These are phyloP conservation scores for Solanum bulbocastanum DNA, from an alignment of 257 asterid species.

Conservation along the genomic window DNA sequence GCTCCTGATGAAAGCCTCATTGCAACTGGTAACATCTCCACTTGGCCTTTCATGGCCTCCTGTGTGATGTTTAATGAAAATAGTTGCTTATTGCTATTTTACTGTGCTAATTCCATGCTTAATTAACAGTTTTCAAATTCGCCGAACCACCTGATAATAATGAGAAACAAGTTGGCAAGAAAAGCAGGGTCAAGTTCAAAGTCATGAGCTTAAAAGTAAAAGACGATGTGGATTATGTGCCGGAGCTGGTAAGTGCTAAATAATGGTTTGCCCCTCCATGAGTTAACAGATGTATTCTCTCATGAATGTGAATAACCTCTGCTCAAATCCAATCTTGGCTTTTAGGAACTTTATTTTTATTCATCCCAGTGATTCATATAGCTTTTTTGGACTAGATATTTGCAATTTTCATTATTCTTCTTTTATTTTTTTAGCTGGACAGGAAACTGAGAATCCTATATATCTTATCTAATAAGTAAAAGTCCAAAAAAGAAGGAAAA, in stretches of 20 bases:
- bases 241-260: slow-evolving; percentile 57
- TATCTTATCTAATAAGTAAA: not conserved
- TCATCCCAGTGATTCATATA: not conserved
- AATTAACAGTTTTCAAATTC: slow-evolving; percentile 71
- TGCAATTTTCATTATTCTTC: not conserved
- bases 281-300: not conserved
- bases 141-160: slow-evolving; percentile 81
- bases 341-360: not conserved
- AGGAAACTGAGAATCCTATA: not conserved
- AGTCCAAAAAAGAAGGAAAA: not conserved
- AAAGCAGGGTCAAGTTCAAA: slow-evolving; percentile 77
- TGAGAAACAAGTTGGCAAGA: slow-evolving; percentile 47
- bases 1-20: slow-evolving; percentile 26
- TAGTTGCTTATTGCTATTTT: not conserved
- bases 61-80: not conserved
- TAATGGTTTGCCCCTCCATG: not conserved
- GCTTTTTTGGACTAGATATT: not conserved
- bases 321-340: not conserved
- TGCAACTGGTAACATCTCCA: slow-evolving; percentile 18
- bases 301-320: not conserved
- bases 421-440: not conserved
- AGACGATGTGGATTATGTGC: slow-evolving; percentile 58
- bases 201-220: slow-evolving; percentile 83
- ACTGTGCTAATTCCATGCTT: not conserved
- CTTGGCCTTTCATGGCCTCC: not conserved